phyloP scores from a whole-genome alignment of 2,329 filamentous ascomycete genomes.

The Dactylellina haptotyla region DNA sequence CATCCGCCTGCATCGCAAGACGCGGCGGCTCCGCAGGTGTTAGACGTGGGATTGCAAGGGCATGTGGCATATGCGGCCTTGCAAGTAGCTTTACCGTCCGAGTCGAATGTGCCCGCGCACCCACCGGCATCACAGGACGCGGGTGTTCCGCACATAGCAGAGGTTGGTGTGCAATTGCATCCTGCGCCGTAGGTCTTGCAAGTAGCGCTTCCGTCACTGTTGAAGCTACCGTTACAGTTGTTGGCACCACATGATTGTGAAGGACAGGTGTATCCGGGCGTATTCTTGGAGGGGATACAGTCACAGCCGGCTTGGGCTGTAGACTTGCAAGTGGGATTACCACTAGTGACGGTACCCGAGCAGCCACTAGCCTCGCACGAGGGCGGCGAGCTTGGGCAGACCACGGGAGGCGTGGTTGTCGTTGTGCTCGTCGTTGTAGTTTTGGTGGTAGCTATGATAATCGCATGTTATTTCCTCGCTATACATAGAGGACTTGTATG shows the following conservation, averaged over 20 bases:
- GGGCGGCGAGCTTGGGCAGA: conserved; percentile 6
- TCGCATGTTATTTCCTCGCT: not conserved
- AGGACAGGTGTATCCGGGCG: conserved; percentile 16
- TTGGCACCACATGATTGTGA: conserved; percentile 17
- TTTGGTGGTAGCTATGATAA: not conserved
- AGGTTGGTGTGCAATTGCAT: conserved; percentile 22
- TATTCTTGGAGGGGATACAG: conserved; percentile 26
- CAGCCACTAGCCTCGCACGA: conserved; percentile 28
- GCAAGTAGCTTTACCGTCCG: conserved; percentile 18
- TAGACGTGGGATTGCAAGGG: conserved; percentile 17
- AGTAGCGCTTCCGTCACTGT: conserved; percentile 19
- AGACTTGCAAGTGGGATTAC: conserved; percentile 34
- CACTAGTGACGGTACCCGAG: conserved; percentile 22
- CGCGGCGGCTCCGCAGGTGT: conserved; percentile 3
- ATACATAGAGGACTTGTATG: not conserved
- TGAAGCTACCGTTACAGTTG: conserved; percentile 27
- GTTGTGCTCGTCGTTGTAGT: not conserved
- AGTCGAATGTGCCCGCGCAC: conserved; percentile 24
- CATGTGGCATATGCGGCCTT: conserved; percentile 13
- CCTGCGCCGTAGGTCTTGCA: conserved; percentile 31
- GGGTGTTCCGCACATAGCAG: conserved; percentile 21
- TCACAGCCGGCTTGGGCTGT: conserved; percentile 13
- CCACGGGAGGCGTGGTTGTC: conserved; percentile 12
- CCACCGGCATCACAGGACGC: conserved; percentile 16
- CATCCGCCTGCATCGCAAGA: conserved; percentile 17